These are phyloP conservation scores for Malus asiatica DNA, from an alignment of 306 rosid species.

Conservation along the genomic window DNA sequence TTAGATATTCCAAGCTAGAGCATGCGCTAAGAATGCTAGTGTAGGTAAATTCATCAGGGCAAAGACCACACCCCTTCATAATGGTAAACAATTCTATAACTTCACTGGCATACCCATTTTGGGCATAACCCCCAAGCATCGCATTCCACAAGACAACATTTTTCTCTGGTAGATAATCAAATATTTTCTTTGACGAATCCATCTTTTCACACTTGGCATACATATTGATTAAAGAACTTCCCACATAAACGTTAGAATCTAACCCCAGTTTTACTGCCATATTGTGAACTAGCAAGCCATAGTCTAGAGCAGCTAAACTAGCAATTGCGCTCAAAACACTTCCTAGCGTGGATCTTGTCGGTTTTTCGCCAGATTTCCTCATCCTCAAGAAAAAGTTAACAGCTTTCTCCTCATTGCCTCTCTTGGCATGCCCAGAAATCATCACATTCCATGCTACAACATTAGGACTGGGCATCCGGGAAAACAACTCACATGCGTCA, in stretches of 20 bases:
- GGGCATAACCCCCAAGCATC: conserved; percentile 67
- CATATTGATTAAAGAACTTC: conserved; percentile 84
- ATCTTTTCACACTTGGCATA: conserved; percentile 57
- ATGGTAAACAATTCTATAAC: conserved; percentile 45
- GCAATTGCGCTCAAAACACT: conserved; percentile 75
- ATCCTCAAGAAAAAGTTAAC: conserved; percentile 41
- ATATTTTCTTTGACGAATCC: conserved; percentile 44
- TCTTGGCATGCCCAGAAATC: conserved; percentile 78
- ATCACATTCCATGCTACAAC: conserved; percentile 84
- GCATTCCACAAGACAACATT: conserved; percentile 73
- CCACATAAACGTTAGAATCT: conserved; percentile 64
- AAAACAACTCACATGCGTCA: conserved; percentile 45
- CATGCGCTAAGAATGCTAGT: conserved; percentile 77
- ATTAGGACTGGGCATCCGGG: conserved; percentile 38
- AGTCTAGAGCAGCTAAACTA: conserved; percentile 26
- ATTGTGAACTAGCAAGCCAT: conserved; percentile 63
- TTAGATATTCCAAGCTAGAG: conserved; percentile 37
- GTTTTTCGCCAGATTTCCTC: conserved; percentile 42
- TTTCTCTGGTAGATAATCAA: conserved; percentile 40
- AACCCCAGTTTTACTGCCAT: conserved; percentile 63
- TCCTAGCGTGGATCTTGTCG: conserved; percentile 81
- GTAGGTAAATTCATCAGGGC: conserved; percentile 69
- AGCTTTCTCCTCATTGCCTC: conserved; percentile 40
- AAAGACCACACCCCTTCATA: conserved; percentile 41
- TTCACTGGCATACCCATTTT: conserved; percentile 38